Conservation (phyloP, 177 flowering plant genomes). For the Vitis hybrid region DNA sequence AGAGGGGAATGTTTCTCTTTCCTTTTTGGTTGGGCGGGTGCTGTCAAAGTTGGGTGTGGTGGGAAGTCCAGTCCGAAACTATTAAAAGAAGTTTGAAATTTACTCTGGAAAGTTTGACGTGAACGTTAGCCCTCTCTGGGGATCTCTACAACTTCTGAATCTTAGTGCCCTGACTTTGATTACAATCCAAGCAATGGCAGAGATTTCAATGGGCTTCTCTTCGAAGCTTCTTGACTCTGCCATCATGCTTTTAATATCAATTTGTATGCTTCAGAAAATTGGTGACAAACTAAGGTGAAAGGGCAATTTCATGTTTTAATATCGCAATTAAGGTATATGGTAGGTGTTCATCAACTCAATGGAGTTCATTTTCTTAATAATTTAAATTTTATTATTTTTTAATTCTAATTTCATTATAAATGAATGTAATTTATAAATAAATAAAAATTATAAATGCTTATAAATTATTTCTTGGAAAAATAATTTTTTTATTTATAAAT, state of each 20-base stretch:
- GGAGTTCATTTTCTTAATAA: background rate
- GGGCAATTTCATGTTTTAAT: background rate
- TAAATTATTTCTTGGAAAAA: no score
- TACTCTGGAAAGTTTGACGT: constrained; percentile 44
- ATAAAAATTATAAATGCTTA: no score
- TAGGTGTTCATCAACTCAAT: no score
- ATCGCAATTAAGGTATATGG: no score
- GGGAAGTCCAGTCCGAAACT: constrained; percentile 26
- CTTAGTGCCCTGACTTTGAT: constrained; percentile 45
- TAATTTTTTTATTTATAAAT: no score
- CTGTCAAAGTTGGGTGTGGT: constrained; percentile 57
- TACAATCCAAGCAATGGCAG: constrained; percentile 67
- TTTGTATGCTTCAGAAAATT: no score
- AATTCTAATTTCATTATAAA: no score
- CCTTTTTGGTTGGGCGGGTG: constrained; percentile 42
- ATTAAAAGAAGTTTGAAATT: constrained; percentile 17
- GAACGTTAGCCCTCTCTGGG: constrained; percentile 39
- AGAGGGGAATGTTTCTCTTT: constrained; percentile 6
- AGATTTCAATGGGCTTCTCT: constrained; percentile 19
- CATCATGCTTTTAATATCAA: background rate
- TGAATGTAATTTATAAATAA: no score
- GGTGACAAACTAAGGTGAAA: background rate
- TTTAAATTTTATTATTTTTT: background rate
- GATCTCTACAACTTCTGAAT: constrained; percentile 2
- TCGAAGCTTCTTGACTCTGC: constrained; percentile 16